Base-by-base conservation (phyloP, 164 flowering plant genomes). In the Tetrastigma voinierianum region DNA sequence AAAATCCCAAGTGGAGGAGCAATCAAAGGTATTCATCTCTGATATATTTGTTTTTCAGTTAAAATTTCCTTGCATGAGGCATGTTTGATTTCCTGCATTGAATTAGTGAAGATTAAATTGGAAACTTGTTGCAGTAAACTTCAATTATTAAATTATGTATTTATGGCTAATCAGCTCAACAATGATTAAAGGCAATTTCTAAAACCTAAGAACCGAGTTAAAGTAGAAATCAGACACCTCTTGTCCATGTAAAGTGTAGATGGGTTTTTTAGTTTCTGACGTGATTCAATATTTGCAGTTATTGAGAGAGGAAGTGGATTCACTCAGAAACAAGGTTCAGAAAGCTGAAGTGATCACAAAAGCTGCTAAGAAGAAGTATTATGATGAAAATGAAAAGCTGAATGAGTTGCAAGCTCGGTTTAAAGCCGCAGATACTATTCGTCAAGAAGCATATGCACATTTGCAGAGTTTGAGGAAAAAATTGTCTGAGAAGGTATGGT, bases 361-460 rank as follows among this genome's bases (percentile, higher is more conserved):
- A 68, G 77, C 76, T 76, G 87, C 81, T 32, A 80, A 57, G 69
- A 82, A 77, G 72, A 77, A 69, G 61, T 72, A 69, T 66, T 48
- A 59, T 45, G 85, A 79, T 18, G 86, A 80, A 65, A 62, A 32
- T 55, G 79, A 67, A 11, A 76, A 70, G 72, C 57, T 82, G 10
- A 72, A 59, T 44, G 75, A 80, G 25, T 70, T 86, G 70, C 82
- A 73, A 40, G 67, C 55, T 9, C 83, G 84, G 70, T 86, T 73
- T 66, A 80, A 60, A 69, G 81, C 71, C 67, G 97, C 91, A 4
- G 77, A 91, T 81, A 76, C 66, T 25, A 64, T 79, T 70, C 93
- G 97, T 47, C 97, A 91, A 76, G 80, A 78, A 59, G 96, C 95
- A 13, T 91, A 85, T 72, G 56, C 66, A 15, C 74, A 74, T 48